Conservation (phyloP, 805 yeast genomes). For the Jamesozyma hellenica region DNA sequence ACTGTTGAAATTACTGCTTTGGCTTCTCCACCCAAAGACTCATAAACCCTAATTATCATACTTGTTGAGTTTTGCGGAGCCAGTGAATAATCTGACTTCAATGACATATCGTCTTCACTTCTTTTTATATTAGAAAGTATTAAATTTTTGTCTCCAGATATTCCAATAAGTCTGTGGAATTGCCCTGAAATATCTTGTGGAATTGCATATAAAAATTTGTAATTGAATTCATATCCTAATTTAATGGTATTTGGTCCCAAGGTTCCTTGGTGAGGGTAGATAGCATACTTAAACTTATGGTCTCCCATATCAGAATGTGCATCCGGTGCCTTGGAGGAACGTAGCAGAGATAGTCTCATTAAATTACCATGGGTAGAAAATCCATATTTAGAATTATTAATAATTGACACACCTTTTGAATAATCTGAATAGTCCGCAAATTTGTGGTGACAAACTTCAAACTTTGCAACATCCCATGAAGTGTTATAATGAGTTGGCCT, state of each 20-base stretch:
- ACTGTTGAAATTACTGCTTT: constrained; percentile 41
- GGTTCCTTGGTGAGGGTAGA: constrained; percentile 71
- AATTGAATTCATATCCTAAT: constrained; percentile 74
- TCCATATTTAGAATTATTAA: constrained; percentile 85
- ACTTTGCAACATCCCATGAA: constrained; percentile 92
- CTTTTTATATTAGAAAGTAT: constrained; percentile 73
- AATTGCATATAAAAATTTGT: constrained; percentile 25
- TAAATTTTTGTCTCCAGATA: constrained; percentile 47
- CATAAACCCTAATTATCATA: constrained; percentile 69
- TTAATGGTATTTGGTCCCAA: constrained; percentile 56
- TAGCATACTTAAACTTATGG: constrained; percentile 74
- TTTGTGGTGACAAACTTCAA: constrained; percentile 90
- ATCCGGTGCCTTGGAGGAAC: constrained; percentile 94
- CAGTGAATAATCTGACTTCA: constrained; percentile 38
- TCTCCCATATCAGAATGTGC: constrained; percentile 87
- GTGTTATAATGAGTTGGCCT: constrained; percentile 95
- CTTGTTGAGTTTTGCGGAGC: constrained; percentile 38
- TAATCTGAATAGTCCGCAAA: constrained; percentile 86
- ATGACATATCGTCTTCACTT: constrained; percentile 69
- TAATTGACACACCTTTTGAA: constrained; percentile 74
- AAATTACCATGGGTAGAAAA: constrained; percentile 87
- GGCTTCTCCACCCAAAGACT: constrained; percentile 74
- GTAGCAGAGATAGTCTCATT: constrained; percentile 74
- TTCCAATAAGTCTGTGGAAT: constrained; percentile 26
- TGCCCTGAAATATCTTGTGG: constrained; percentile 9